Conservation (phyloP, 73 alveolate genomes). For the Tetrahymena malaccensis region DNA sequence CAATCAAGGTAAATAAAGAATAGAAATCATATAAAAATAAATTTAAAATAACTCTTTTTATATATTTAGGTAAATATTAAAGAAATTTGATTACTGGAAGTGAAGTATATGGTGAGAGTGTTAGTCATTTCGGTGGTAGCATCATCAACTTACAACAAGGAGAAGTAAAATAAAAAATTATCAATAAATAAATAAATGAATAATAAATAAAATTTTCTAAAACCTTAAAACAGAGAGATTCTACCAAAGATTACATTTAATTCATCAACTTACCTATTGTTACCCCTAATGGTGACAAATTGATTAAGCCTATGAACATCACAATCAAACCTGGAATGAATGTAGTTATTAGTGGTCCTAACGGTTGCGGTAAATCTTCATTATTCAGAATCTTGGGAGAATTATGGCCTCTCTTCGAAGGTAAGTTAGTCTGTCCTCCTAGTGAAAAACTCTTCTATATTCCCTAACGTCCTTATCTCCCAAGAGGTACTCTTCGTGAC, state of each 20-base stretch:
- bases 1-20: constrained; percentile 56
- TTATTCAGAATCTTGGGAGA: constrained; percentile 90
- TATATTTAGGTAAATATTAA: neutral
- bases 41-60: neutral
- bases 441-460: constrained; percentile 69
- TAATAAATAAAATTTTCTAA: neutral
- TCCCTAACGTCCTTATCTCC: constrained; percentile 92
- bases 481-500: constrained; percentile 87
- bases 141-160: constrained; percentile 7
- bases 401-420: constrained; percentile 88
- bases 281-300: constrained; percentile 81
- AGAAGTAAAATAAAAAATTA: neutral
- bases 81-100: neutral
- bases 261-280: constrained; percentile 78
- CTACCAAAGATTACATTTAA: constrained; percentile 39
- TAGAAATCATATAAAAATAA: constrained; percentile 39
- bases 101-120: neutral
- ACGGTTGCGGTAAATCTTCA: constrained; percentile 91
- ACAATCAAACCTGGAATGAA: constrained; percentile 66
- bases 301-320: constrained; percentile 55
- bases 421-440: constrained; percentile 70
- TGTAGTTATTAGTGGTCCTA: constrained; percentile 83
- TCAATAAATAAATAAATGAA: too few species aligned
- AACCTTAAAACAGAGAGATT: neutral
- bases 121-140: neutral